Conservation (phyloP, 805 yeast genomes). For the Osmozyma mogii region DNA sequence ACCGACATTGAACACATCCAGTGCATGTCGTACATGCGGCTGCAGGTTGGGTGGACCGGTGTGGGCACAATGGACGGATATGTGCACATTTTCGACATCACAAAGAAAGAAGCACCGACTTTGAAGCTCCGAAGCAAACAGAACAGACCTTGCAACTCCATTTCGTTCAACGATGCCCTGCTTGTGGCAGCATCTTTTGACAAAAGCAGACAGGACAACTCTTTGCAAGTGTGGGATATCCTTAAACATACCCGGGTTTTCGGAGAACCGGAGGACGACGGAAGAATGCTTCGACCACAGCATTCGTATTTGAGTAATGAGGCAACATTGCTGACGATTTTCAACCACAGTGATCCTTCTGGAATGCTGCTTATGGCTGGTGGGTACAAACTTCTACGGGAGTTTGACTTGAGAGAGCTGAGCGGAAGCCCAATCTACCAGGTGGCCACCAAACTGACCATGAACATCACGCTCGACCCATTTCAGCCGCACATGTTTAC, state of each 20-base stretch:
- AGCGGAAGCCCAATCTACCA: slow-evolving; percentile 50
- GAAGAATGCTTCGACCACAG: slow-evolving; percentile 45
- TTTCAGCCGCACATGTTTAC: slow-evolving; percentile 60
- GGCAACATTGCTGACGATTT: slow-evolving; percentile 59
- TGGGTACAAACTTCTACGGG: slow-evolving; percentile 68
- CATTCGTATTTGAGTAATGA: slow-evolving; percentile 64
- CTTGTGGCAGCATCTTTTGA: slow-evolving; percentile 75
- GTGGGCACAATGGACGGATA: slow-evolving; percentile 71
- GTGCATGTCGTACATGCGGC: slow-evolving; percentile 55
- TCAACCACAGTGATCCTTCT: slow-evolving; percentile 26
- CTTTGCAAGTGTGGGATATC: slow-evolving; percentile 75
- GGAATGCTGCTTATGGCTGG: slow-evolving; percentile 51
- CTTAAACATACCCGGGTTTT: slow-evolving; percentile 43
- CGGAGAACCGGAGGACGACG: slow-evolving; percentile 30
- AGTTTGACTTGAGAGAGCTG: slow-evolving; percentile 63
- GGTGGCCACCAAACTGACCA: slow-evolving; percentile 65
- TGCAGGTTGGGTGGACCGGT: slow-evolving; percentile 51
- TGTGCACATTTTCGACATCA: slow-evolving; percentile 55
- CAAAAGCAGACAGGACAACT: slow-evolving; percentile 65
- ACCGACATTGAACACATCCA: slow-evolving; percentile 64
- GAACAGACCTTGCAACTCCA: slow-evolving; percentile 64
- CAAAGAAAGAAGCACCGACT: slow-evolving; percentile 25
- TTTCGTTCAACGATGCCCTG: slow-evolving; percentile 60
- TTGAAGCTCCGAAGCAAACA: slow-evolving; percentile 52
- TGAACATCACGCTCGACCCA: slow-evolving; percentile 63